A percentile compares a stretch with the other conserved stretches of the same genome.
phyloP scores from a whole-genome alignment of 768 basidiomycete genomes.

The Candolleomyces eurysporus region DNA sequence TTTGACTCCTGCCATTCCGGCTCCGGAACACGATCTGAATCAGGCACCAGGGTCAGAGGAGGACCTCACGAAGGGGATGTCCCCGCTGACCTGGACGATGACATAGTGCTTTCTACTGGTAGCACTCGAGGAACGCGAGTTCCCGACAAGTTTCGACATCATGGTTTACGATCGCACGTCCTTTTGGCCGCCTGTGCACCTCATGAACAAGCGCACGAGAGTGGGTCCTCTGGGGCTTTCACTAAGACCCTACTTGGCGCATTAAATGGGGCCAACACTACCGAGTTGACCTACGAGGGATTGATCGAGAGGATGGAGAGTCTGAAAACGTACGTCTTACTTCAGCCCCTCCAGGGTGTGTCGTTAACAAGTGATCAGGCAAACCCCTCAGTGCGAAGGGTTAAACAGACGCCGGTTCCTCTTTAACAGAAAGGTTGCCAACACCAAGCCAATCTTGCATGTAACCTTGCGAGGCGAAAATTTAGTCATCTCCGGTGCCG shows the following conservation, averaged over 20 bases:
- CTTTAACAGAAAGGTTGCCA: constrained; percentile 8
- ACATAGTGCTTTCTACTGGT: neutral
- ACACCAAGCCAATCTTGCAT: neutral
- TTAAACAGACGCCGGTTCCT: constrained; percentile 4
- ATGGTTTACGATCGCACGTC: constrained; percentile 10
- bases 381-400: constrained; percentile 21
- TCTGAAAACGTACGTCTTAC: neutral
- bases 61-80: neutral
- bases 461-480: neutral
- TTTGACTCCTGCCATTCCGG: constrained; percentile 19
- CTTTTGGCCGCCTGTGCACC: constrained; percentile 12
- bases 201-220: constrained; percentile 12
- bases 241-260: constrained; percentile 11
- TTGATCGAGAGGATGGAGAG: constrained; percentile 4
- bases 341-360: neutral
- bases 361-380: neutral
- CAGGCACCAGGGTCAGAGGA: neutral
- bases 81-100: constrained; percentile 4
- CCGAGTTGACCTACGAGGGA: constrained; percentile 6
- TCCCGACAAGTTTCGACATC: neutral
- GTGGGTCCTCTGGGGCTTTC: constrained; percentile 8
- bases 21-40: constrained; percentile 5
- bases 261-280: neutral
- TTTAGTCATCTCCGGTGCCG: no score
- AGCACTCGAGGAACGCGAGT: neutral